These are phyloP conservation scores for Candida patagonica DNA, from an alignment of 805 yeast species.

Conservation along the genomic window DNA sequence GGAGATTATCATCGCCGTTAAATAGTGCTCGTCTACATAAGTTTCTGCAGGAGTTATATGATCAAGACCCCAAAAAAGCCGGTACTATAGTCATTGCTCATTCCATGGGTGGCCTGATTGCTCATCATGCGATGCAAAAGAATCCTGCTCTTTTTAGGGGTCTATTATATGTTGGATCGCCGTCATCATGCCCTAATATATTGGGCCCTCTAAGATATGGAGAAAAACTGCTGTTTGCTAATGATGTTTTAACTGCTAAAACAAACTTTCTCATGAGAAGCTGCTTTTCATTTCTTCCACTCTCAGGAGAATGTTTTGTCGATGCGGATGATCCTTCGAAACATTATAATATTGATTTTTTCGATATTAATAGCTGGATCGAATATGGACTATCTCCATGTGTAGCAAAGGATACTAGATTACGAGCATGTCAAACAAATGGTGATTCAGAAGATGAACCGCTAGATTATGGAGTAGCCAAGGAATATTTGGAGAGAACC, in stretches of 20 bases:
- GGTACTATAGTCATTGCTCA: slow-evolving; percentile 74
- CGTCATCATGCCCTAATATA: slow-evolving; percentile 75
- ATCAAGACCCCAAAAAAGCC: slow-evolving; percentile 33
- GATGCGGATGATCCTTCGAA: slow-evolving; percentile 33
- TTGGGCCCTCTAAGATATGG: slow-evolving; percentile 79
- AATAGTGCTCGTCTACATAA: slow-evolving; percentile 42
- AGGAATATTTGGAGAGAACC: slow-evolving; percentile 53
- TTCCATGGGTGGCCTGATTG: slow-evolving; percentile 88
- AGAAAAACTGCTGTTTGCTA: slow-evolving; percentile 68
- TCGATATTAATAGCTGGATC: slow-evolving; percentile 74
- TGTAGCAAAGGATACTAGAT: slow-evolving; percentile 33
- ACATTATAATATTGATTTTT: slow-evolving; percentile 49
- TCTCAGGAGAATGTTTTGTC: slow-evolving; percentile 63
- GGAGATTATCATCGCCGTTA: slow-evolving; percentile 68
- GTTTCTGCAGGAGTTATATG: slow-evolving; percentile 35
- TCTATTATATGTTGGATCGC: slow-evolving; percentile 72
- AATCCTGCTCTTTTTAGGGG: slow-evolving; percentile 66
- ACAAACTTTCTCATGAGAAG: slow-evolving; percentile 85
- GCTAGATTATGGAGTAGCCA: slow-evolving; percentile 40
- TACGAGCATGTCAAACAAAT: slow-evolving; percentile 9
- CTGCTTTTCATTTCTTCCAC: slow-evolving; percentile 68
- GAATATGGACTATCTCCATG: slow-evolving; percentile 67
- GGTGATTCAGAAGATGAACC: slow-evolving; percentile 1
- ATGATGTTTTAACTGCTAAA: slow-evolving; percentile 66
- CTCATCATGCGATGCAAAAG: slow-evolving; percentile 67